These are phyloP conservation scores for Allium fistulosum DNA, from an alignment of 106 monocot species.

Conservation along the genomic window DNA sequence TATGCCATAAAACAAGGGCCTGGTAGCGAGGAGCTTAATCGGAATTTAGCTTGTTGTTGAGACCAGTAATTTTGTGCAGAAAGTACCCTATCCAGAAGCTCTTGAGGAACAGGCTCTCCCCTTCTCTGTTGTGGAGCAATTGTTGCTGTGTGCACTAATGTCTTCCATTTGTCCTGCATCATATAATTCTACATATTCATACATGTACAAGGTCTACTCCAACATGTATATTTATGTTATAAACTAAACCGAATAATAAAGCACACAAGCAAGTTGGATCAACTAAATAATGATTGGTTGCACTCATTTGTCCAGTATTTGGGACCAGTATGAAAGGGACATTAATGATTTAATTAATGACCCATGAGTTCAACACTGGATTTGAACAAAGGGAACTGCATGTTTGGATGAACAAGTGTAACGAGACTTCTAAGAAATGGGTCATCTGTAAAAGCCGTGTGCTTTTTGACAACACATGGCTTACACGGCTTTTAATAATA, in stretches of 20 bases:
- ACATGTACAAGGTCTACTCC: neutral
- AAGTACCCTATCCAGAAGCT: constrained; percentile 86
- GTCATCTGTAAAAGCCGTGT: neutral
- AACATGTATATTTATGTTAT: too few relatives aligned
- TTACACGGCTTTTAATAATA: neutral
- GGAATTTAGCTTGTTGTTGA: constrained; percentile 78
- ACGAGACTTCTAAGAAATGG: neutral
- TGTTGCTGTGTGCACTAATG: constrained; percentile 86
- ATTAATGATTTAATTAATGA: too few relatives aligned
- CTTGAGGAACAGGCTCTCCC: constrained; percentile 95
- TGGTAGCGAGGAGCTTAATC: constrained; percentile 20
- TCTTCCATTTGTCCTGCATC: constrained; percentile 96
- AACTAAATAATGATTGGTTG: too few relatives aligned
- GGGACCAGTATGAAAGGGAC: too few relatives aligned
- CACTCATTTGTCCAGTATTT: too few relatives aligned
- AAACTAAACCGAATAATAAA: neutral
- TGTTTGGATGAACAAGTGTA: neutral
- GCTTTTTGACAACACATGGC: neutral
- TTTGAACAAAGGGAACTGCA: neutral
- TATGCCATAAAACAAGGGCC: neutral
- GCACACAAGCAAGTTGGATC: neutral
- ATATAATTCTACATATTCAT: too few relatives aligned
- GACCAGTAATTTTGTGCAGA: constrained; percentile 77
- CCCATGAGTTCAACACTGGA: neutral
- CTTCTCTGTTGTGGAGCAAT: constrained; percentile 89